Conservation (phyloP, 805 yeast species). For the Cyberlindnera euphorbiae region DNA sequence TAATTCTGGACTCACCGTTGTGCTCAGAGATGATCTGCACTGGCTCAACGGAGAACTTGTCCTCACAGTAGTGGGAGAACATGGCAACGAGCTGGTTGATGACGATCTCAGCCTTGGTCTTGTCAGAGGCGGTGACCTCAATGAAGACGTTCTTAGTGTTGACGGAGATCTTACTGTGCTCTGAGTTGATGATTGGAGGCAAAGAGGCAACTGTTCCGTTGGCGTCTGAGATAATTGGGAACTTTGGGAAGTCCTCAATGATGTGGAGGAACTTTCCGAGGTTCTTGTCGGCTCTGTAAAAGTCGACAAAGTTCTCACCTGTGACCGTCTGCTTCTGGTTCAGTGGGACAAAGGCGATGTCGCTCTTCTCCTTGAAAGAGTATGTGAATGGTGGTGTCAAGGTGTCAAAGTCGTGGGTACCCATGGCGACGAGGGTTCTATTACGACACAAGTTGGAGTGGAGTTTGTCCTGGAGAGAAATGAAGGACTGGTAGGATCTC, state of each 20-base stretch:
- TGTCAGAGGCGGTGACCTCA: slow-evolving; percentile 94
- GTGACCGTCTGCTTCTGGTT: slow-evolving; percentile 65
- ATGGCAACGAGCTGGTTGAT: slow-evolving; percentile 89
- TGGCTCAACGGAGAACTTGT: slow-evolving; percentile 85
- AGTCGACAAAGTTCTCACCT: slow-evolving; percentile 79
- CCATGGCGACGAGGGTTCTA: slow-evolving; percentile 96
- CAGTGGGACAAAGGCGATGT: slow-evolving; percentile 69
- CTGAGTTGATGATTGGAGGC: slow-evolving; percentile 96
- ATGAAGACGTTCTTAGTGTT: slow-evolving; percentile 85
- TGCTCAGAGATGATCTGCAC: slow-evolving; percentile 80
- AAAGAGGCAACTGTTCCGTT: slow-evolving; percentile 76
- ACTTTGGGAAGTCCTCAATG: slow-evolving; percentile 81
- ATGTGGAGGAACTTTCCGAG: slow-evolving; percentile 85
- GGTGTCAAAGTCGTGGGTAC: slow-evolving; percentile 91
- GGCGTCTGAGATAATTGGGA: slow-evolving; percentile 83
- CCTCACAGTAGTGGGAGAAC: slow-evolving; percentile 85
- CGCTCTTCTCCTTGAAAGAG: slow-evolving; percentile 77
- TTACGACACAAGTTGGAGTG: slow-evolving; percentile 95
- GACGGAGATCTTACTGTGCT: slow-evolving; percentile 80
- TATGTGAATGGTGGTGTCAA: slow-evolving; percentile 80
- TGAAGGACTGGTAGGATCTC: slow-evolving; percentile 88
- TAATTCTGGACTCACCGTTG: slow-evolving; percentile 66
- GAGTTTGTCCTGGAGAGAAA: slow-evolving; percentile 91
- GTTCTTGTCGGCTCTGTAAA: slow-evolving; percentile 87
- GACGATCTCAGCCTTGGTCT: slow-evolving; percentile 89